Conservation (phyloP, 2,329 filamentous ascomycete genomes). For the Plectosphaerella plurivora region DNA sequence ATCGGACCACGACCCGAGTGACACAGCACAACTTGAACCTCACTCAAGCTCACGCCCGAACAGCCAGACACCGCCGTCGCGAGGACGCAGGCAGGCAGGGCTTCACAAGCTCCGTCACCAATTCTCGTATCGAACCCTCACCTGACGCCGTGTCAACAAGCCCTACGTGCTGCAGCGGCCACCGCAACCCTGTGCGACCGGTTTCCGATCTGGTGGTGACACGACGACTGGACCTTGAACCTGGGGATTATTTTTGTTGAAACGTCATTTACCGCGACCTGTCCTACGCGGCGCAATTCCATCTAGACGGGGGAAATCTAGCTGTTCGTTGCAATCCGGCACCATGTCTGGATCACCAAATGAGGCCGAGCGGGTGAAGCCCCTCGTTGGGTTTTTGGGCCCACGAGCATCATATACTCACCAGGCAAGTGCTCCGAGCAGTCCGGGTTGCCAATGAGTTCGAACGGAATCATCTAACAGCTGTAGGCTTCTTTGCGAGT, state of each 20-base stretch:
- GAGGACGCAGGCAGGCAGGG: too few species aligned
- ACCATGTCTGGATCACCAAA: not conserved
- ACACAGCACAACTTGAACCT: too few species aligned
- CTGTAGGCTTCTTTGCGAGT: conserved; percentile 40
- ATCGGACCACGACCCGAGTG: not conserved
- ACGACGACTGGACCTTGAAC: not conserved
- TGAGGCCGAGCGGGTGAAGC: conserved; percentile 19
- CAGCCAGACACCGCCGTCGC: too few species aligned
- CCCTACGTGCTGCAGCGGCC: not conserved
- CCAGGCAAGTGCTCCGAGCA: conserved; percentile 31
- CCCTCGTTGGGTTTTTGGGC: conserved; percentile 44
- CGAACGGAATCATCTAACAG: conserved; percentile 13
- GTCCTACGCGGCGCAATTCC: too few species aligned
- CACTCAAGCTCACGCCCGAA: too few species aligned
- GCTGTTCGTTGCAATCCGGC: too few species aligned
- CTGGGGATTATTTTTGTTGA: too few species aligned
- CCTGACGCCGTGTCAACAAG: not conserved
- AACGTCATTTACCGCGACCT: too few species aligned
- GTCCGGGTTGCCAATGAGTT: not conserved
- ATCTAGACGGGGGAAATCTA: too few species aligned
- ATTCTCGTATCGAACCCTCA: not conserved
- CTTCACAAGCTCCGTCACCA: not conserved
- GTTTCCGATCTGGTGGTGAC: not conserved
- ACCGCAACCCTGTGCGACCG: not conserved
- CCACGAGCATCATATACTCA: conserved; percentile 46